Base-by-base conservation (phyloP, 306 rosid genomes). In the Pterocarpus macrocarpus region DNA sequence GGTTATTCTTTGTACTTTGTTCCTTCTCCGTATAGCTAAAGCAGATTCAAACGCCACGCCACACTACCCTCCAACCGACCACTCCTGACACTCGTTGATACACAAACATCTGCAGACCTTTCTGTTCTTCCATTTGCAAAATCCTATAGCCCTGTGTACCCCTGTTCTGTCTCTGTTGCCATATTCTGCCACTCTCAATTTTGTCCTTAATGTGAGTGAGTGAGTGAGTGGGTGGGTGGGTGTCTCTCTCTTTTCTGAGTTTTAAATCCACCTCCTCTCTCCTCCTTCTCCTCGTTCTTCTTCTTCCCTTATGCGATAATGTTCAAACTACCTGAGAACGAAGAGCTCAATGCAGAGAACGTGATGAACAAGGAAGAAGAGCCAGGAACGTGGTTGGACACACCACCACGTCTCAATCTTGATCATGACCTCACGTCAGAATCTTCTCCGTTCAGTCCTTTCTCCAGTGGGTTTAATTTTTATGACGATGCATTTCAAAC, bases 361-460 rank as follows among this genome's bases (percentile, higher is more conserved):
- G 58, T 64, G 73, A 79, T 56, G 62, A 70, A 76, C 15, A 72
- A 82, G 39, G 28, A 22, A 22, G 79, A 73, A 28, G 76, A 68
- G 73, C 39, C 70, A 35, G 55, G 41, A 17, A 55, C 16, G 63
- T 72, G 67, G 43, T 68, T 58, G 55, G 80, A n/a, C 64, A 7
- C 63, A 3, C 12, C 63, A 17, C 44, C 64, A 2, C 69, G 28
- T 79, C 41, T 43, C 33, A 77, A 64, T 69, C 74, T 63, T 76
- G 61, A 45, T 22, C 63, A 5, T 58, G 80, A 44, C 58, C 67
- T 64, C 78, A 43, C 41, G 5, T 59, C 88, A 22, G 82, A 71
- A 32, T 55, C 70, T 49, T 79, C 85, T 66, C 58, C 85, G 68
- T 75, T 81, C 22, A 76, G 76, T 52, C 75, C 87, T 44, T 73